Base-by-base conservation (phyloP, 1,284 basidiomycete species). In the Leccinum pallidistipes region DNA sequence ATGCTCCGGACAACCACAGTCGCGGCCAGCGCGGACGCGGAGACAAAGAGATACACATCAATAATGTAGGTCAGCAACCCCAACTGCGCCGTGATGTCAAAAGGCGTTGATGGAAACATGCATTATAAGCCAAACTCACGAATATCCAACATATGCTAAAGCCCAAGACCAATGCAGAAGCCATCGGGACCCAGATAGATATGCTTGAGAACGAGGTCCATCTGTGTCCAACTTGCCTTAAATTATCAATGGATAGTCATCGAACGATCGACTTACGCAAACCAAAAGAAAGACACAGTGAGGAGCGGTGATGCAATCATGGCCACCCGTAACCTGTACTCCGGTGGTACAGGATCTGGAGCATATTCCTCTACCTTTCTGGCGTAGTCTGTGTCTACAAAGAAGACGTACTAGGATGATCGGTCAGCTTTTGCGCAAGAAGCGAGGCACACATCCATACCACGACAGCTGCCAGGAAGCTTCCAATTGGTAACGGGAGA, bases 221-320 rank as follows among this genome's bases (percentile, higher is more conserved):
- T 49, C 82, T 69, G 71, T 61, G 56, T 36, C 45, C 59, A 38
- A 34, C 51, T 60, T 53, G 43, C 21, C 21, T 57, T 40, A 32
- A 14, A 43, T 59, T 8, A 51, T 55, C 56, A 31, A 27, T 50
- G 36, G 6, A 36, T 14, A 36, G 36, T 31, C 12, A 58, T 21
- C 18, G 53, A 8, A 16, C 1, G 56, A 56, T 67, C 65, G 0
- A 74, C 82, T 76, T 72, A 86, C 72, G 81, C 86, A 67, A 90
- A 85, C 86, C 86, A 86, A 75, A 90, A 90, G 71, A 87, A 86
- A 1, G 85, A 81, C 31, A 81, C 63, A 5, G 85, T 76, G 58
- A 87, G 81, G 5, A 86, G 66, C 0, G 86, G 87, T 0, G 82
- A 83, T 2, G 82, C 84, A 57, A 83, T 69, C 66, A 87, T 75